A percentile compares a stretch with the other conserved stretches of the same genome.
Conservation (phyloP, 1,284 basidiomycete species). For the Clitocybe nebularis region DNA sequence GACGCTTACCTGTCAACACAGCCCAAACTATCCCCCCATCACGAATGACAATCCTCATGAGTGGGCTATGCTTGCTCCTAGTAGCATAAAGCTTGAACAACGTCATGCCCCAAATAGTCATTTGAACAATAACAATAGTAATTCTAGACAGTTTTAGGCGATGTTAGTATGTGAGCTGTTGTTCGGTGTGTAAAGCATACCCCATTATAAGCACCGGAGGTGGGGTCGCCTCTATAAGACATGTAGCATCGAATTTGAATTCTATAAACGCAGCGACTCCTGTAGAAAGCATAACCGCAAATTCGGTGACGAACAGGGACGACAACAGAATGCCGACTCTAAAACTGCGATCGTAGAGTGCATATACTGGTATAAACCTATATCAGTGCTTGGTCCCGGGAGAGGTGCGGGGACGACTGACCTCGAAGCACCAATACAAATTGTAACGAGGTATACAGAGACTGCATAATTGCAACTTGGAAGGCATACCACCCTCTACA, state of each 20-base stretch:
- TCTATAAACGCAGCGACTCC: slow-evolving; percentile 1
- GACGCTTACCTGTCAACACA: slow-evolving; percentile 6
- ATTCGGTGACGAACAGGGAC: slow-evolving; percentile 6
- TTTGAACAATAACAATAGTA: slow-evolving; percentile 8
- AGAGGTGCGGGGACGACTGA: background rate
- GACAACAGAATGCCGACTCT: slow-evolving; percentile 2
- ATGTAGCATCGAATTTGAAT: slow-evolving; percentile 11
- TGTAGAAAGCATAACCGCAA: slow-evolving; percentile 1
- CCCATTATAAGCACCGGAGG: slow-evolving; percentile 6
- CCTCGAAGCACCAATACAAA: slow-evolving; percentile 13
- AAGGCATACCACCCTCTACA: slow-evolving; percentile 14
- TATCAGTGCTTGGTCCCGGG: background rate
- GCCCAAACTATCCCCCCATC: slow-evolving; percentile 10
- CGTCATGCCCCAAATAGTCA: slow-evolving; percentile 12
- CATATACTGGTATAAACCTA: slow-evolving; percentile 8
- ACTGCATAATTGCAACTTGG: slow-evolving; percentile 12
- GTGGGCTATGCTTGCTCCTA: background rate
- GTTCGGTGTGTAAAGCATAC: slow-evolving; percentile 1
- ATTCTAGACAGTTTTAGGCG: slow-evolving; percentile 1
- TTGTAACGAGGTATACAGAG: slow-evolving; percentile 10
- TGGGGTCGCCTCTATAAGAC: slow-evolving; percentile 10
- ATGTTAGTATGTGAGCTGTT: background rate
- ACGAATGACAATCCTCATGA: slow-evolving; percentile 7
- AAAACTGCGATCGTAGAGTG: slow-evolving; percentile 9
- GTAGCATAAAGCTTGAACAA: slow-evolving; percentile 1